Evolutionary conservation across 129 eudicot species (phyloP).

Genomic region (Tagetes patula): DNA sequence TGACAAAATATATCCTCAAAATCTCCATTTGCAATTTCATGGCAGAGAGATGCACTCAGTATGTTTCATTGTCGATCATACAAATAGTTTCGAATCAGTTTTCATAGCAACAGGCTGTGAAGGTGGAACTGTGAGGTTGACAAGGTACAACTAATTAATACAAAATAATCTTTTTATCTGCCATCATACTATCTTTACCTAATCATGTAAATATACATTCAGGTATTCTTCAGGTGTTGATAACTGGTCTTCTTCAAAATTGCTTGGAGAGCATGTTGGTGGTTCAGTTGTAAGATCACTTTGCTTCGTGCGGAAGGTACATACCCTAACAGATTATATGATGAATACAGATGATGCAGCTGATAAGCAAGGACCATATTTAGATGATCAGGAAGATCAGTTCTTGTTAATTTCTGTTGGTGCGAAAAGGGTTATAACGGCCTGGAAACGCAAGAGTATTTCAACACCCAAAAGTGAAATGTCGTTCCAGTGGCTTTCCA

Average conservation of each 20-base stretch:
- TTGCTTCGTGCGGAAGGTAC: conserved; percentile 65
- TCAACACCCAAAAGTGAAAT: conserved; percentile 37
- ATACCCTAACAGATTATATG: conserved; percentile 43
- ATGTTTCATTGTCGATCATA: conserved; percentile 54
- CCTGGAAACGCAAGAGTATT: conserved; percentile 61
- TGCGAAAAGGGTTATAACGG: conserved; percentile 91
- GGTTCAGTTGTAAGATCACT: conserved; percentile 96
- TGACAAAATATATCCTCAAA: conserved; percentile 64
- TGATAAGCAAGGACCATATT: conserved; percentile 20
- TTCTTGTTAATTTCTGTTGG: conserved; percentile 85
- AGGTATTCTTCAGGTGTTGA: conserved; percentile 64
- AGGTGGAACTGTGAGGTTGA: conserved; percentile 96
- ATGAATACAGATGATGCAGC: conserved; percentile 22
- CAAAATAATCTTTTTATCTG: conserved; percentile 1
- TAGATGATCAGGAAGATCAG: conserved; percentile 51
- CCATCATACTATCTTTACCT: conserved; percentile 3
- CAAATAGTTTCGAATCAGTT: conserved; percentile 34
- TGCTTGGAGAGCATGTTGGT: conserved; percentile 98
- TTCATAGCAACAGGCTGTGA: conserved; percentile 92
- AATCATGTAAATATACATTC: conserved; percentile 26
- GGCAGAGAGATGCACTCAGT: conserved; percentile 93
- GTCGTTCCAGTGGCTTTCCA: conserved; percentile 92
- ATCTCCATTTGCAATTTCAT: conserved; percentile 86
- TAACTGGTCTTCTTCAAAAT: conserved; percentile 75
- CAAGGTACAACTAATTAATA: conserved; percentile 49